phyloP scores from a whole-genome alignment of 1,139 yeast species.

The Eremothecium gossypii region DNA sequence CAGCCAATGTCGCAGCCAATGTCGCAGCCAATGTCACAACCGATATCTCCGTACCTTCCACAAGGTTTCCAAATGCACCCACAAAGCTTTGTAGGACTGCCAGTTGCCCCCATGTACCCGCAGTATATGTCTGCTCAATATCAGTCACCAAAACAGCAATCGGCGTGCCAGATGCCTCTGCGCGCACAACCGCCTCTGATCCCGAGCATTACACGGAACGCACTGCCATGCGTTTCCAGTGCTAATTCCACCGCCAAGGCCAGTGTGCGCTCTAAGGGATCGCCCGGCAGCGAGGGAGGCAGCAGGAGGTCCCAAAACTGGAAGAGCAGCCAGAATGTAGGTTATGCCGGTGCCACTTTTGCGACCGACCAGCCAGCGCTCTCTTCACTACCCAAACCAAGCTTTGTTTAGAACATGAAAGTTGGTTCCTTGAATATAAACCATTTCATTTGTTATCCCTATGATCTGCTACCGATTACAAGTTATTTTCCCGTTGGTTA shows the following conservation, averaged over 20 bases:
- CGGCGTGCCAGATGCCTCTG: not conserved
- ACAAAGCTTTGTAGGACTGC: not conserved
- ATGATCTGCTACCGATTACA: not conserved
- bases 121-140: not conserved
- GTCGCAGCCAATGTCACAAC: too few species aligned
- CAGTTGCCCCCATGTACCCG: not conserved
- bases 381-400: slow-evolving; percentile 23
- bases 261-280: slow-evolving; percentile 1
- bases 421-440: slow-evolving; percentile 1
- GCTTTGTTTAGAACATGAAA: slow-evolving; percentile 15
- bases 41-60: too few species aligned
- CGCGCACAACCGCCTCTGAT: too few species aligned
- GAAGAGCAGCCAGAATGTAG: slow-evolving; percentile 6
- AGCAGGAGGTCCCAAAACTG: slow-evolving; percentile 11
- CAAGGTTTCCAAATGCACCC: not conserved
- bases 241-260: slow-evolving; percentile 3
- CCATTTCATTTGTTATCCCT: slow-evolving; percentile 1
- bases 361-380: slow-evolving; percentile 27
- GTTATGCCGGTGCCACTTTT: slow-evolving; percentile 30
- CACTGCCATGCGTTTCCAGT: not conserved
- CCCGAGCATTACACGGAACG: too few species aligned
- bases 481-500: too few species aligned
- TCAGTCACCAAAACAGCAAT: not conserved
- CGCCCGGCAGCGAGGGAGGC: slow-evolving; percentile 2
- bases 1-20: too few species aligned